phyloP scores from a whole-genome alignment of 1,139 yeast genomes.

The Blastobotrys serpentis region DNA sequence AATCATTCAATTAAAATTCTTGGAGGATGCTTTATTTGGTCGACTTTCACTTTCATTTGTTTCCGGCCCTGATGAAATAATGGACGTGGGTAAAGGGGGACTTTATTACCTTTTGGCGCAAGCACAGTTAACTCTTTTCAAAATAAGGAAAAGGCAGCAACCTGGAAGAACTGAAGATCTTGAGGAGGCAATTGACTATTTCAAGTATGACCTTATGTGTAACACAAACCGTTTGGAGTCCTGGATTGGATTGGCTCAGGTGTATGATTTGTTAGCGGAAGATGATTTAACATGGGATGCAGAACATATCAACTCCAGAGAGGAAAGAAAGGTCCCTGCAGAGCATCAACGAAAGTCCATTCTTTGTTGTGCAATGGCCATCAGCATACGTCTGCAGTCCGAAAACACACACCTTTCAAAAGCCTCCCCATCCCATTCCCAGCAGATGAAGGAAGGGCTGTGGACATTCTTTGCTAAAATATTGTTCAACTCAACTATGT shows the following conservation, averaged over 20 bases:
- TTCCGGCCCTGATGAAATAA: slow-evolving; percentile 38
- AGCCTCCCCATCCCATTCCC: slow-evolving; percentile 26
- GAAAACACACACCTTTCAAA: slow-evolving; percentile 1
- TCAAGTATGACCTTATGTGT: slow-evolving; percentile 65
- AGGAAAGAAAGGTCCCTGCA: slow-evolving; percentile 63
- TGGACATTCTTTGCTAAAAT: slow-evolving; percentile 62
- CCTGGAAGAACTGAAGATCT: slow-evolving; percentile 81
- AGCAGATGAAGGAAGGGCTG: slow-evolving; percentile 46
- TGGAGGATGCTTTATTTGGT: slow-evolving; percentile 63
- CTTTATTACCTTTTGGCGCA: slow-evolving; percentile 74
- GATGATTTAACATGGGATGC: slow-evolving; percentile 91
- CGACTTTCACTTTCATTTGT: slow-evolving; percentile 44
- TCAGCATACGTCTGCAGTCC: slow-evolving; percentile 45
- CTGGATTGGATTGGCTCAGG: slow-evolving; percentile 83
- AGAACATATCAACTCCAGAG: slow-evolving; percentile 68
- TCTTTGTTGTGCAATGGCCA: slow-evolving; percentile 73
- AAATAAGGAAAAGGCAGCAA: slow-evolving; percentile 64
- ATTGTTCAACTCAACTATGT: slow-evolving; percentile 53
- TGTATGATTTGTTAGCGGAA: slow-evolving; percentile 76
- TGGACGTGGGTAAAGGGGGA: slow-evolving; percentile 50
- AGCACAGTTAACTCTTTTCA: slow-evolving; percentile 62
- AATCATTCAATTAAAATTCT: slow-evolving; percentile 47
- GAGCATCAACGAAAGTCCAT: slow-evolving; percentile 67
- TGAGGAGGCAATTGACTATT: slow-evolving; percentile 65
- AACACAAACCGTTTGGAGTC: slow-evolving; percentile 72